Percentiles rank a stretch among this genome's conserved stretches.
These are phyloP conservation scores for Pseudomonodictys pantanalensis DNA, from an alignment of 495 filamentous ascomycete species.

Conservation along the genomic window DNA sequence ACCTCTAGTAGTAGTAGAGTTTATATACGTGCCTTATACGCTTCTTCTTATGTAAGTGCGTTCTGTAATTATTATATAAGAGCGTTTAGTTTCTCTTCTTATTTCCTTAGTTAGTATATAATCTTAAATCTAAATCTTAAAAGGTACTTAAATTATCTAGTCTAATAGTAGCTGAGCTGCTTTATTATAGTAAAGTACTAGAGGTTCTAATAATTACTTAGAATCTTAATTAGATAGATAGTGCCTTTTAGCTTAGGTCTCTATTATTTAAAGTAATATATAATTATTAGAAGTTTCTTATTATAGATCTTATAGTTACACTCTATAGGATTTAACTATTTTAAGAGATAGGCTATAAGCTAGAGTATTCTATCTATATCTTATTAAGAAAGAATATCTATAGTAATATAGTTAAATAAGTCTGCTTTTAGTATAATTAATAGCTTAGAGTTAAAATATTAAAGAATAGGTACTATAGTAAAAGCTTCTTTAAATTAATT, in stretches of 20 bases:
- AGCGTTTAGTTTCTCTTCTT: not conserved
- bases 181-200: not conserved
- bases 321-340: too few species aligned
- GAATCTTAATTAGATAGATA: not conserved
- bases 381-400: not conserved
- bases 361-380: not conserved
- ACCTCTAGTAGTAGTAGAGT: too few species aligned
- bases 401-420: not conserved
- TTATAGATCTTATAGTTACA: not conserved
- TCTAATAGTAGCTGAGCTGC: not conserved
- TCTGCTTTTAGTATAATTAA: not conserved
- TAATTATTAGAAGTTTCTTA: not conserved
- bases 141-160: not conserved
- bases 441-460: not conserved
- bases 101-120: not conserved
- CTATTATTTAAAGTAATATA: not conserved
- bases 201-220: not conserved
- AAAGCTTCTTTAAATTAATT: not conserved
- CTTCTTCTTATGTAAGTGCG: not conserved
- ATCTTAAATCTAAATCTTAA: not conserved
- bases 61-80: not conserved
- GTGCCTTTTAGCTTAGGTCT: not conserved
- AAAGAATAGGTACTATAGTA: not conserved
- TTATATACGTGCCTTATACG: too few species aligned
- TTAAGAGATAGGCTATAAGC: not conserved